These are phyloP conservation scores for Bryum argenteum DNA, from an alignment of 225 moss, liverwort and hornwort species.

Conservation along the genomic window DNA sequence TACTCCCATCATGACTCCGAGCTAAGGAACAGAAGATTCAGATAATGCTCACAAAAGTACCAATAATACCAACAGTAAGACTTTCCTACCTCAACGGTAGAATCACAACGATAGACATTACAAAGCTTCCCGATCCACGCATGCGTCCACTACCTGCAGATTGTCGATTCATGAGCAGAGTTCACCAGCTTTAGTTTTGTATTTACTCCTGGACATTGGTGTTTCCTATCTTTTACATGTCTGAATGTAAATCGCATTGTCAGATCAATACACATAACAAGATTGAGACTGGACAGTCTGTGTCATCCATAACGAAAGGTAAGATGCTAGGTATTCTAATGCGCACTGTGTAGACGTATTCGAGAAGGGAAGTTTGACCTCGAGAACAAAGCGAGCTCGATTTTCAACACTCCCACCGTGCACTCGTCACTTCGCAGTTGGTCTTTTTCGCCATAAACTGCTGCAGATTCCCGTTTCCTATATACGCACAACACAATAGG, in stretches of 20 bases:
- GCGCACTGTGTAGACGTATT: background rate
- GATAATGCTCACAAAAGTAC: too few relatives aligned
- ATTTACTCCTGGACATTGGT: background rate
- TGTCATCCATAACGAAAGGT: too few relatives aligned
- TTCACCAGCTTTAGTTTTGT: background rate
- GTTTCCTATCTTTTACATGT: background rate
- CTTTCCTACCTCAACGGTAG: background rate
- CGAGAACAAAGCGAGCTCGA: constrained; percentile 17
- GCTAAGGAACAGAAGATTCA: too few relatives aligned
- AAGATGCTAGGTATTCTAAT: too few relatives aligned
- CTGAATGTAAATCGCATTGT: background rate
- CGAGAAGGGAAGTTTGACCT: background rate
- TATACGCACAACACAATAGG: too few relatives aligned
- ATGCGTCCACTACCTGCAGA: constrained; percentile 15
- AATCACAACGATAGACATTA: constrained; percentile 1
- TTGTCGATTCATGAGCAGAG: background rate
- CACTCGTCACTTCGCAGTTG: constrained; percentile 16
- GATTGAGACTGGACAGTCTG: too few relatives aligned
- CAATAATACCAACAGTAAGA: too few relatives aligned
- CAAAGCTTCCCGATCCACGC: constrained; percentile 14
- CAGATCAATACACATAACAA: too few relatives aligned
- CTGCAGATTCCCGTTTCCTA: constrained; percentile 19
- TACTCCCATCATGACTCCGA: constrained; percentile 16
- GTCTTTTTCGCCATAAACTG: constrained; percentile 8
- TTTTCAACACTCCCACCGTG: constrained; percentile 18